Base-by-base conservation (phyloP, 345 rosid genomes). In the Adansonia digitata region DNA sequence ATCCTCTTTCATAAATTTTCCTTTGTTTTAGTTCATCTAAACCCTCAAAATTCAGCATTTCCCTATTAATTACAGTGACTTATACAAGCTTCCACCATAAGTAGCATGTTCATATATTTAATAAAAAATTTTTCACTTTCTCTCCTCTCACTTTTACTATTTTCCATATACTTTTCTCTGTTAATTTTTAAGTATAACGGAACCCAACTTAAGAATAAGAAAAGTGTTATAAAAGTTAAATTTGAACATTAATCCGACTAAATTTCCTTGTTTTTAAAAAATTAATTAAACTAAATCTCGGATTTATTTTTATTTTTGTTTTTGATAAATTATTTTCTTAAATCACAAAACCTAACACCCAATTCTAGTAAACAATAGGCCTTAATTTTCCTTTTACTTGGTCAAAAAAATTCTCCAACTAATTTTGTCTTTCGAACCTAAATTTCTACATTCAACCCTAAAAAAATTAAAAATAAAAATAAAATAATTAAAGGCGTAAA, bases 401-500 rank as follows among this genome's bases (percentile, higher is more conserved):
- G 59, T 60, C 40, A 60, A 60, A 60, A 31, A 15, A 1, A 14
- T 61, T 7, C 5, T 7, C 14, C 66, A 34, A 34, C 12, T 7
- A 31, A 34, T 34, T 34, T 5, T 31, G 17, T 29, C 20, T 59
- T 59, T 8, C 34, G 17, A 22, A 42, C 71, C 24, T 18, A 53
- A 53, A 71, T 14, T 31, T 56, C 22, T 3, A 40, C 11, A 20
- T 64, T 65, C 57, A 31, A 59, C 26, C 14, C 6, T 5, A n/a
- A 13, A 49, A 29, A 51, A 46, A 34, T 17, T 53, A n/a, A 5
- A 14, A 60, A 2, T 6, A 40, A 11, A 2, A n/a, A 49, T 57
- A 49, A 52, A 34, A 13, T 24, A 60, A 39, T 53, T 40, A 45
- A n/a, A 70, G 64, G 37, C 65, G 80, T 68, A 74, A 78, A 74